Evolutionary conservation across 805 yeast species (phyloP).

Genomic region (Yamadazyma akitaensis): DNA sequence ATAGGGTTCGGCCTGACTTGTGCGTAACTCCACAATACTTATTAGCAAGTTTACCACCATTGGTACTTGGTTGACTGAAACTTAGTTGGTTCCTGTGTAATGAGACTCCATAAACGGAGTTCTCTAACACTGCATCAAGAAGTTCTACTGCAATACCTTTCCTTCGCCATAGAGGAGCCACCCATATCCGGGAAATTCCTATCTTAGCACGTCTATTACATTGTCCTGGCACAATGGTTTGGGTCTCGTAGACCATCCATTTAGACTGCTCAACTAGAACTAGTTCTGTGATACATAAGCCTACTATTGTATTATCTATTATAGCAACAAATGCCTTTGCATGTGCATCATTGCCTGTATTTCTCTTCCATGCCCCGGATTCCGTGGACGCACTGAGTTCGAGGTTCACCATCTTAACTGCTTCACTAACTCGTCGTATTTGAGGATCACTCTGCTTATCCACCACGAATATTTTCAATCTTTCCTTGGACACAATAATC

Average conservation of each 20-base stretch:
- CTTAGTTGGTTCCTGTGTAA: slow-evolving; percentile 47
- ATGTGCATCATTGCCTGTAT: background rate
- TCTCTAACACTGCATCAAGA: slow-evolving; percentile 39
- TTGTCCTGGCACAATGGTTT: slow-evolving; percentile 47
- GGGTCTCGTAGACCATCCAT: slow-evolving; percentile 60
- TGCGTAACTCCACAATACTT: slow-evolving; percentile 55
- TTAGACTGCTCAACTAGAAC: slow-evolving; percentile 34
- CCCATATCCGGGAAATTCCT: slow-evolving; percentile 44
- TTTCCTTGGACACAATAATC: background rate
- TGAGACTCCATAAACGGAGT: slow-evolving; percentile 48
- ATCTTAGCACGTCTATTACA: slow-evolving; percentile 29
- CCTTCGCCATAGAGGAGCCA: slow-evolving; percentile 45
- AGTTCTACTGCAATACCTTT: slow-evolving; percentile 48
- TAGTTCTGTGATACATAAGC: slow-evolving; percentile 53
- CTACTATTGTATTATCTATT: slow-evolving; percentile 47
- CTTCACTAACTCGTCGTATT: slow-evolving; percentile 23
- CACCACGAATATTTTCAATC: slow-evolving; percentile 18
- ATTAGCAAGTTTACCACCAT: slow-evolving; percentile 59
- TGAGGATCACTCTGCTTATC: slow-evolving; percentile 21
- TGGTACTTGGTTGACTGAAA: slow-evolving; percentile 71
- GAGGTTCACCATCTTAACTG: slow-evolving; percentile 53
- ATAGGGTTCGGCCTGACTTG: slow-evolving; percentile 45
- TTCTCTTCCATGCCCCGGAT: slow-evolving; percentile 28
- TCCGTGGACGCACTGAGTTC: slow-evolving; percentile 56
- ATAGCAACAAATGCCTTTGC: slow-evolving; percentile 48